Evolutionary conservation across 2,329 filamentous ascomycete species (phyloP), one percentile per base, ranked within the genome.

Genomic region (Neurospora sp.): DNA sequence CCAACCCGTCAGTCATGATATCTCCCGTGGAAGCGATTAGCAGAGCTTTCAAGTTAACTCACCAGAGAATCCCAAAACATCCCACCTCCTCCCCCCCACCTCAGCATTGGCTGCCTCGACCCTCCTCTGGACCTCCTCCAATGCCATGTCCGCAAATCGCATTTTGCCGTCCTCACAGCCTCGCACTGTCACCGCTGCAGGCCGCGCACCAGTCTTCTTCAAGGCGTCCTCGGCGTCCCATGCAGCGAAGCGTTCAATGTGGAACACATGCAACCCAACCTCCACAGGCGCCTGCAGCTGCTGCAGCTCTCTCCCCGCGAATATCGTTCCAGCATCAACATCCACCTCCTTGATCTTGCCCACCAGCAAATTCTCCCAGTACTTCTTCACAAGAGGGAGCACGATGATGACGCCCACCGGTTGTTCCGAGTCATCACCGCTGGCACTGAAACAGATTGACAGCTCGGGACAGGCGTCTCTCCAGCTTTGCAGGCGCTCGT

Each of bases 241-340:
- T 62, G 39, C 70, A 71, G 6, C 67, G 40, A 77, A 77, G 15
- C 75, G 73, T 71, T 80, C 79, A 70, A 80, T 73, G 68, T 80
- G 79, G 72, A 79, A 80, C 5, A 80, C 74, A 72, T 80, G 79
- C 66, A 80, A 67, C 4, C 79, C 79, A 8, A 79, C 74, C 39
- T 72, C 74, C 2, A 46, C 67, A 23, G 41, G 17, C 39, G 19
- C 69, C 39, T 37, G 66, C 12, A 57, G 71, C 6, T 69, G 39
- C 41, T 41, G 3, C 3, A 19, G 37, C 23, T 15, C 17, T 12
- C 6, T 33, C 46, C 15, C 19, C 8, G 8, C 8, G 66, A 79
- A 76, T 76, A 77, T 77, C 2, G 66, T 65, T n/a, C 28, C 70
- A 0, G 75, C 69, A 17, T 77, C 77, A 40, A 78, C 69, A 17